Percentiles rank a stretch among this genome's conserved stretches.
Conservation (phyloP, 768 basidiomycete genomes). For the Boletus eberwhitei region DNA sequence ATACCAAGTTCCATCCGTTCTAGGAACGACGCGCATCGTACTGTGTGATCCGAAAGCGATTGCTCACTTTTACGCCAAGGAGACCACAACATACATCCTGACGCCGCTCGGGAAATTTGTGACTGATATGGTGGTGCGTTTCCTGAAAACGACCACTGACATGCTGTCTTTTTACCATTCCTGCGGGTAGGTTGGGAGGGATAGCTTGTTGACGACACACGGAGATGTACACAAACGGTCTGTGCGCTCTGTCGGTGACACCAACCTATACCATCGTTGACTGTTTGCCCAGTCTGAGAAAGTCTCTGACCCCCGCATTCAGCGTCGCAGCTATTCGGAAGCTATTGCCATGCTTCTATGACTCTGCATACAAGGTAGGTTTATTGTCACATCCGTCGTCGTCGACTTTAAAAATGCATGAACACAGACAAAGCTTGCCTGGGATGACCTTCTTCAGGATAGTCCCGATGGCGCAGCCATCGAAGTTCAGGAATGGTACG, state of each 20-base stretch:
- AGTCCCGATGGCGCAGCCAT: conserved; percentile 33
- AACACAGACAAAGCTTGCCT: conserved; percentile 27
- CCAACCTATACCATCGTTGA: neutral
- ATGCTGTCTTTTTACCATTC: neutral
- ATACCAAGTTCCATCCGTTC: conserved; percentile 38
- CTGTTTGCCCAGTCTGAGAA: conserved; percentile 26
- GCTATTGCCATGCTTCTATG: conserved; percentile 35
- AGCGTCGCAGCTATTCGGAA: conserved; percentile 37
- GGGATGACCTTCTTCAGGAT: conserved; percentile 28
- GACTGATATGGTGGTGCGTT: conserved; percentile 33
- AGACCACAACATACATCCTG: conserved; percentile 39
- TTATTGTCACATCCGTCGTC: neutral
- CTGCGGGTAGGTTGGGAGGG: conserved; percentile 5
- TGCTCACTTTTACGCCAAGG: conserved; percentile 49
- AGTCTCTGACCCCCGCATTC: conserved; percentile 38
- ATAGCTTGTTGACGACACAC: conserved; percentile 16
- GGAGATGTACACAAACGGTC: conserved; percentile 19
- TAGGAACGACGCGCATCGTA: conserved; percentile 38
- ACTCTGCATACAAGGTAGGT: conserved; percentile 39
- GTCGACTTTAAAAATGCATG: neutral
- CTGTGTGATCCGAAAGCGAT: conserved; percentile 49
- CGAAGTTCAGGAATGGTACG: conserved; percentile 47
- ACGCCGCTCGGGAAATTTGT: conserved; percentile 21
- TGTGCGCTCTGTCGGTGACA: neutral
- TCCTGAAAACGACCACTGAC: neutral